Evolutionary conservation across 371 early-diverging fungal species (phyloP).

Genomic region (Mortierella sp.): DNA sequence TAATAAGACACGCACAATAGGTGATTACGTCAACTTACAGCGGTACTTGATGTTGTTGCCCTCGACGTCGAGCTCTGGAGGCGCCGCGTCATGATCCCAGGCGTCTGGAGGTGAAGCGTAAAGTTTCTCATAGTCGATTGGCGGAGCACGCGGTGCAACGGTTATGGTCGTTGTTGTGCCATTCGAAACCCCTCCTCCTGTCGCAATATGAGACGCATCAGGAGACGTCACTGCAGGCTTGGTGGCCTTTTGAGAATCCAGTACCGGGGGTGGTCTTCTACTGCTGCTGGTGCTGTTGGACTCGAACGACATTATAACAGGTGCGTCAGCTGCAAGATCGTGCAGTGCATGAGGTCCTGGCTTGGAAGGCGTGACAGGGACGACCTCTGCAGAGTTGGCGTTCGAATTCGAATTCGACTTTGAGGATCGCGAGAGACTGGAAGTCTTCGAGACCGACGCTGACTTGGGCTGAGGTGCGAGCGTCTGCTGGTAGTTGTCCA

Average conservation of each 20-base stretch:
- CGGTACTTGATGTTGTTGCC: conserved; percentile 46
- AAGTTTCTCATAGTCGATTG: conserved; percentile 15
- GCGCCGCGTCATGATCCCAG: conserved; percentile 48
- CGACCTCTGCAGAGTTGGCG: background rate
- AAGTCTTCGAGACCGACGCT: background rate
- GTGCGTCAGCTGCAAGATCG: conserved; percentile 24
- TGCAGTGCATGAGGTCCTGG: conserved; percentile 49
- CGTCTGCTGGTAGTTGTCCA: background rate
- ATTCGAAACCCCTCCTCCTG: background rate
- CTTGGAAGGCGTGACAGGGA: conserved; percentile 1
- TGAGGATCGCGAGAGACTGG: background rate
- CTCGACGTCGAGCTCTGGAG: conserved; percentile 51
- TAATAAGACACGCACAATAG: background rate
- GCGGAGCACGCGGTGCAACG: background rate
- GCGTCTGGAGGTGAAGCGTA: conserved; percentile 41
- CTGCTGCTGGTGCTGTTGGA: background rate
- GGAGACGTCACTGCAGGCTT: background rate
- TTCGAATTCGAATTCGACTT: conserved; percentile 6
- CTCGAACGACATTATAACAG: conserved; percentile 27
- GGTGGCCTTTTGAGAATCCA: background rate
- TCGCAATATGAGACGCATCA: background rate
- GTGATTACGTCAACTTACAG: conserved; percentile 17
- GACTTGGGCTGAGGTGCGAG: background rate
- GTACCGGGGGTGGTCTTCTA: background rate
- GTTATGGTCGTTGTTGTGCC: background rate